phyloP scores from a whole-genome alignment of 768 basidiomycete species.

The Ephemerocybe angulata region DNA sequence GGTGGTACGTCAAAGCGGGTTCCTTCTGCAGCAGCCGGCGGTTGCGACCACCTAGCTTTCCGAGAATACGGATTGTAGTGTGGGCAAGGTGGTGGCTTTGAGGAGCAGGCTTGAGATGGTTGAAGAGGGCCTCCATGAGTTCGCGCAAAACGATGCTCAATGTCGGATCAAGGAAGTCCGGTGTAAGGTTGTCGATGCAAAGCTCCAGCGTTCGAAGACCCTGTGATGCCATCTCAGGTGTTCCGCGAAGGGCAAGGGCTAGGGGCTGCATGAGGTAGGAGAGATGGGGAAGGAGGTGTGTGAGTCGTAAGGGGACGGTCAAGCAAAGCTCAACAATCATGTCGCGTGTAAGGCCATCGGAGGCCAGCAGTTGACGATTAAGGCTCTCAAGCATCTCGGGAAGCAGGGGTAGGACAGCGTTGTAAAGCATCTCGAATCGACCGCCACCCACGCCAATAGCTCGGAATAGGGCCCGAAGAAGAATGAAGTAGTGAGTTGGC shows the following conservation, averaged over 20 bases:
- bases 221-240: constrained; percentile 88
- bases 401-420: constrained; percentile 91
- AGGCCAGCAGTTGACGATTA: constrained; percentile 83
- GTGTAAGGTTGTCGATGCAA: constrained; percentile 98
- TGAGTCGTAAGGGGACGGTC: constrained; percentile 92
- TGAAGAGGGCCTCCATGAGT: constrained; percentile 91
- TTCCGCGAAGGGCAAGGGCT: constrained; percentile 83
- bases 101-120: constrained; percentile 85
- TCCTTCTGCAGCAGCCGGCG: constrained; percentile 81
- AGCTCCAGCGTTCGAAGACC: constrained; percentile 94
- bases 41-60: constrained; percentile 94
- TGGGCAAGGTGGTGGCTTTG: constrained; percentile 87
- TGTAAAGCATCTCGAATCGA: constrained; percentile 90
- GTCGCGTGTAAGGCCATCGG: constrained; percentile 79
- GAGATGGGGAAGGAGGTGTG: constrained; percentile 92
- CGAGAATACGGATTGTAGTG: constrained; percentile 92
- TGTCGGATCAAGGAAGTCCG: constrained; percentile 96
- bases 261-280: constrained; percentile 95
- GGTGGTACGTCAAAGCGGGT: constrained; percentile 66
- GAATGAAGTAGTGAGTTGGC: constrained; percentile 88
- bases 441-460: constrained; percentile 91
- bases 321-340: constrained; percentile 96
- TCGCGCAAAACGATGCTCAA: constrained; percentile 89
- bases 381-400: constrained; percentile 97
- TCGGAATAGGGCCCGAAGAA: constrained; percentile 89